These are phyloP conservation scores for Trifolium repens DNA, from an alignment of 306 rosid genomes.

Conservation along the genomic window DNA sequence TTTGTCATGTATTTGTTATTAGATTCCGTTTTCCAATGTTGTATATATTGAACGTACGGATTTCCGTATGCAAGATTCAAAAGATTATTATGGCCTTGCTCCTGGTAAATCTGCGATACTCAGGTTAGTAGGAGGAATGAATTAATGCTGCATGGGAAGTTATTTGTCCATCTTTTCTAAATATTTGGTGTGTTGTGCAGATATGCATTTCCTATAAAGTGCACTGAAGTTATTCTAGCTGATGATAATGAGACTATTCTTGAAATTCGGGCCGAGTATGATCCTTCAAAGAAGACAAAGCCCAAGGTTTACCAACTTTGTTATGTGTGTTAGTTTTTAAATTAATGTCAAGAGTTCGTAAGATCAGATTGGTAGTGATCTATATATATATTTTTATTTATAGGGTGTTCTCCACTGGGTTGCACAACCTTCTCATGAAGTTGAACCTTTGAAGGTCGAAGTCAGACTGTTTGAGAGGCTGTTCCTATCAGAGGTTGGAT, in stretches of 20 bases:
- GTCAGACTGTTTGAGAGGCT: slow-evolving; percentile 85
- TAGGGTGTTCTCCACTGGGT: slow-evolving; percentile 99
- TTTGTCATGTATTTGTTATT: slow-evolving; percentile 25
- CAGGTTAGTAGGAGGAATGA: slow-evolving; percentile 55
- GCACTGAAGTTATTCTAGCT: slow-evolving; percentile 85
- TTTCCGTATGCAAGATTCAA: slow-evolving; percentile 90
- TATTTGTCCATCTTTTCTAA: slow-evolving; percentile 12
- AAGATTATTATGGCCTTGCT: slow-evolving; percentile 96
- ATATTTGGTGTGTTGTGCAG: slow-evolving; percentile 49
- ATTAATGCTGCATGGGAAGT: slow-evolving; percentile 26
- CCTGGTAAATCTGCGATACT: slow-evolving; percentile 94
- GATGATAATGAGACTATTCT: slow-evolving; percentile 84
- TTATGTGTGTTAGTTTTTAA: slow-evolving; percentile 33
- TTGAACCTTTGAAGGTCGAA: slow-evolving; percentile 85
- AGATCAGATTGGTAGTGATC: slow-evolving; percentile 39
- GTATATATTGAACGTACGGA: slow-evolving; percentile 89
- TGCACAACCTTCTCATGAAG: slow-evolving; percentile 78
- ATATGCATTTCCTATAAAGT: slow-evolving; percentile 93
- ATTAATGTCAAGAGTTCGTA: slow-evolving; percentile 27
- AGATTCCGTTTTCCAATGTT: slow-evolving; percentile 86
- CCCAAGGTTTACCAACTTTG: slow-evolving; percentile 72
- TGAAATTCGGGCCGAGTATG: slow-evolving; percentile 90
- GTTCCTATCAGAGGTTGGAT: slow-evolving; percentile 83
- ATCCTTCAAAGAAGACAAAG: slow-evolving; percentile 88
- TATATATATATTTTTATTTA: not conserved